These are phyloP conservation scores for Botryotinia calthae DNA, from an alignment of 2,329 filamentous ascomycete species.

Conservation along the genomic window DNA sequence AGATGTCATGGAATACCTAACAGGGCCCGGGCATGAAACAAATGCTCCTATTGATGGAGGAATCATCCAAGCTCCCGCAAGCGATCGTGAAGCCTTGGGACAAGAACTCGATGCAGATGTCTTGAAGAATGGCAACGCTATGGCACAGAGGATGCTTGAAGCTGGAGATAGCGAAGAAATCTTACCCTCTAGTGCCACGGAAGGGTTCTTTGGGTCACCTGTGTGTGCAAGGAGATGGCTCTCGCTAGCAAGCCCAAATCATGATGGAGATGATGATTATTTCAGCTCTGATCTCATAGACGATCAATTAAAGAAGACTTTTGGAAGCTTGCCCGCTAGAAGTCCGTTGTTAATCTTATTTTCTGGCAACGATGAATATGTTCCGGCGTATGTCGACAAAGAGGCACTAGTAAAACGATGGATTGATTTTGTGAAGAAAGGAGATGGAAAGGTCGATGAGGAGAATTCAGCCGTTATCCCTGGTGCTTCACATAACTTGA, in stretches of 20 bases:
- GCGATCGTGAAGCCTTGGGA: conserved; percentile 57
- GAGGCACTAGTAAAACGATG: conserved; percentile 48
- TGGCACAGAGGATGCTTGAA: conserved; percentile 45
- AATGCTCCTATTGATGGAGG: conserved; percentile 54
- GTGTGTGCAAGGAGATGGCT: conserved; percentile 58
- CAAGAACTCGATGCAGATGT: conserved; percentile 41
- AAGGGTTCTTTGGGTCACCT: conserved; percentile 41
- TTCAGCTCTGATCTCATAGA: conserved; percentile 63
- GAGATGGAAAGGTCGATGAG: conserved; percentile 48
- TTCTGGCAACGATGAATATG: conserved; percentile 50
- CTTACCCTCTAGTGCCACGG: conserved; percentile 39
- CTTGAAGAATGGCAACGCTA: conserved; percentile 38
- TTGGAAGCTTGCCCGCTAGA: conserved; percentile 49
- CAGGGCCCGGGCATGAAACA: conserved; percentile 32
- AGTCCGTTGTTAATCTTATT: conserved; percentile 50
- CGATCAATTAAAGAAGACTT: conserved; percentile 51
- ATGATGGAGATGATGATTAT: conserved; percentile 62
- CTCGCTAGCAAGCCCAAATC: conserved; percentile 53
- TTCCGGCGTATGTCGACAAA: conserved; percentile 49
- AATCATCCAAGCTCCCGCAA: conserved; percentile 65
- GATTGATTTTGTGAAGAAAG: conserved; percentile 44
- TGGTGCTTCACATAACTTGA: conserved; percentile 51
- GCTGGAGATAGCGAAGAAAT: conserved; percentile 46
- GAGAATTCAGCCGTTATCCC: conserved; percentile 48
- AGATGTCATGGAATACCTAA: conserved; percentile 64